Conservation (phyloP, 1,139 yeast species). For the Yamadazyma conglobata region DNA sequence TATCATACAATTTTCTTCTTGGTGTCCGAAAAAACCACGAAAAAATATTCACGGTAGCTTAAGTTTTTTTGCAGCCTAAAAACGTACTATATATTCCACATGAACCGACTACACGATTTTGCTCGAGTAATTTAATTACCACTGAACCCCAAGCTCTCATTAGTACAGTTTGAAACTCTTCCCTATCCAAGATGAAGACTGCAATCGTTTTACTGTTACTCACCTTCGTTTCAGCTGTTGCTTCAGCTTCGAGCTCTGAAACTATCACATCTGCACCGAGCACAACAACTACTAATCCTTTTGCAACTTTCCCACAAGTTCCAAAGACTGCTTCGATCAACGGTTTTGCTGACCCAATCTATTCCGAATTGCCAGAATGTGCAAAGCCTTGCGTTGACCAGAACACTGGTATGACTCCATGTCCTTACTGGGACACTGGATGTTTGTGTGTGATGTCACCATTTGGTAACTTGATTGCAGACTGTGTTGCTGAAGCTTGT, state of each 20-base stretch:
- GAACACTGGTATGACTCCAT: slow-evolving; percentile 29
- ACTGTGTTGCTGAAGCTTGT: slow-evolving; percentile 29
- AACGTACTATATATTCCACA: too few species aligned
- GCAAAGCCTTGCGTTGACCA: slow-evolving; percentile 25
- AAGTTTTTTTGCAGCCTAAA: too few species aligned
- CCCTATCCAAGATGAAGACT: too few species aligned
- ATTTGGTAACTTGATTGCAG: slow-evolving; percentile 25
- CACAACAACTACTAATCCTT: slow-evolving; percentile 18
- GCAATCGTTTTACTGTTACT: too few species aligned
- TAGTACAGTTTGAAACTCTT: too few species aligned
- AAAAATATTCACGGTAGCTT: too few species aligned
- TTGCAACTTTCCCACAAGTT: slow-evolving; percentile 34
- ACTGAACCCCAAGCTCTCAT: too few species aligned
- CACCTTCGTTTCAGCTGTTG: slow-evolving; percentile 10
- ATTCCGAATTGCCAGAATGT: slow-evolving; percentile 25
- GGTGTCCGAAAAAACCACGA: too few species aligned
- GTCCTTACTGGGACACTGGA: slow-evolving; percentile 41
- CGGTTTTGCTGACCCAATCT: slow-evolving; percentile 41
- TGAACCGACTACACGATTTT: too few species aligned
- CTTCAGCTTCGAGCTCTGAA: slow-evolving; percentile 8
- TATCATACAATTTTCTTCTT: too few species aligned
- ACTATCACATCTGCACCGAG: slow-evolving; percentile 6
- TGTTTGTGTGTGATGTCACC: slow-evolving; percentile 35
- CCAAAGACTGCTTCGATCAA: slow-evolving; percentile 38
- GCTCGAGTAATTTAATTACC: too few species aligned